phyloP scores from a whole-genome alignment of 2,329 filamentous ascomycete species.

The Onygenales sp. region DNA sequence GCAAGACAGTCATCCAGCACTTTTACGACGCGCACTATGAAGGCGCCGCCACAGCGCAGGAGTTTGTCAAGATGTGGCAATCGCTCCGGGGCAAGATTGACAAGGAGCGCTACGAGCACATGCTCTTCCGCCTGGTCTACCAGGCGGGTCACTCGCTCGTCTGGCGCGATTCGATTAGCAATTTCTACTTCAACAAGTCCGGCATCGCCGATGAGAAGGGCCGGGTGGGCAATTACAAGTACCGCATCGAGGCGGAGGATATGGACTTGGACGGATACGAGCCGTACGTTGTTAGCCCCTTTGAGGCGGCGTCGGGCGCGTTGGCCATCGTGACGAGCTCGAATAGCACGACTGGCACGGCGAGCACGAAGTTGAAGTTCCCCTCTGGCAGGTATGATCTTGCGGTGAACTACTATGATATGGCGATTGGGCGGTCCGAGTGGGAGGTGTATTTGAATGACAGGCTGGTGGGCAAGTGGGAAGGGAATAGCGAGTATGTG shows the following conservation, averaged over 20 bases:
- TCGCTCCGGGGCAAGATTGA: constrained; percentile 49
- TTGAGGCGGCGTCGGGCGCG: constrained; percentile 49
- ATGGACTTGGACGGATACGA: constrained; percentile 55
- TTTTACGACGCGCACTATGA: constrained; percentile 56
- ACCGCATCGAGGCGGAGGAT: constrained; percentile 58
- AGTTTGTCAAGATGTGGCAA: constrained; percentile 46
- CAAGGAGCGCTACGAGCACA: constrained; percentile 48
- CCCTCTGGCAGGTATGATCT: constrained; percentile 51
- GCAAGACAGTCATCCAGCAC: constrained; percentile 59
- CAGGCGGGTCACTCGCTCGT: constrained; percentile 62
- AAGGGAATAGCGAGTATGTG: constrained; percentile 48
- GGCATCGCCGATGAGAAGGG: constrained; percentile 47
- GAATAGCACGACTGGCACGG: constrained; percentile 44
- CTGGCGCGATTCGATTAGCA: constrained; percentile 58
- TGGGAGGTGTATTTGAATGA: constrained; percentile 49
- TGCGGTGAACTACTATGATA: constrained; percentile 58
- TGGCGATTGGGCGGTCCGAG: constrained; percentile 47
- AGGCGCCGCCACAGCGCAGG: constrained; percentile 51
- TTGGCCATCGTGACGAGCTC: constrained; percentile 47
- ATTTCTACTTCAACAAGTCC: constrained; percentile 55
- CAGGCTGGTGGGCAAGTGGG: constrained; percentile 46
- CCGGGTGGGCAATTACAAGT: constrained; percentile 53
- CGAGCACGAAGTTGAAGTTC: constrained; percentile 37
- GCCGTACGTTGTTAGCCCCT: constrained; percentile 44
- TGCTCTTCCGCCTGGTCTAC: constrained; percentile 50